phyloP scores from a whole-genome alignment of 2,329 filamentous ascomycete genomes.

The Epichloe sibirici region DNA sequence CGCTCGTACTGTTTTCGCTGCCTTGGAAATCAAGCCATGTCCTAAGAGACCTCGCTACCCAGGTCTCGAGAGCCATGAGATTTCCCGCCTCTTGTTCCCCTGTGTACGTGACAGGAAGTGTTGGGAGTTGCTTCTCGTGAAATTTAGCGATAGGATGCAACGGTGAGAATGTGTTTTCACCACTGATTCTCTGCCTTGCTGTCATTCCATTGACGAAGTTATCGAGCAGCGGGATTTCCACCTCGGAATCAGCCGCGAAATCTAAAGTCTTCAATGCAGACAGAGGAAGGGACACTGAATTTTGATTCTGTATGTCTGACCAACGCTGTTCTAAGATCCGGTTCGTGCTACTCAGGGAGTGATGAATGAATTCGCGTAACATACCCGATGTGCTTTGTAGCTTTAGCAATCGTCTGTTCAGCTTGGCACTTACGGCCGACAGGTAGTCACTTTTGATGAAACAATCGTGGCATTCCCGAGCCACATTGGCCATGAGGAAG shows the following conservation, averaged over 20 bases:
- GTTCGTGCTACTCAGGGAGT: background rate
- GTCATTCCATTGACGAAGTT: background rate
- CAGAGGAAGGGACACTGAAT: slow-evolving; percentile 30
- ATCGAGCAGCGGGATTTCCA: slow-evolving; percentile 7
- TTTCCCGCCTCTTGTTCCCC: background rate
- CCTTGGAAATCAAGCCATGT: slow-evolving; percentile 24
- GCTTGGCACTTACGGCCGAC: slow-evolving; percentile 28
- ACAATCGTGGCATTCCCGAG: background rate
- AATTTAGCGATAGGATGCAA: background rate
- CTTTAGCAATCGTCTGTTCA: slow-evolving; percentile 29
- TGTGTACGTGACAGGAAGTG: background rate
- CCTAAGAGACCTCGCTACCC: slow-evolving; percentile 30
- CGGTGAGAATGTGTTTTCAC: background rate
- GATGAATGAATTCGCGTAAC: background rate
- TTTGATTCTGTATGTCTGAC: slow-evolving; percentile 34
- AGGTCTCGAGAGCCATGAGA: slow-evolving; percentile 28
- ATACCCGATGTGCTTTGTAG: slow-evolving; percentile 10
- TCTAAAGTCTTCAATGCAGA: background rate
- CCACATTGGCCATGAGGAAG: slow-evolving; percentile 2
- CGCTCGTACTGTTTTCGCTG: slow-evolving; percentile 14
- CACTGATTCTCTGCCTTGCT: background rate
- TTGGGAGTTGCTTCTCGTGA: background rate
- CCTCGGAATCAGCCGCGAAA: background rate
- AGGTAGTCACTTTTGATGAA: slow-evolving; percentile 14
- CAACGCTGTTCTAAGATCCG: slow-evolving; percentile 3